Percentiles rank a stretch among this genome's conserved stretches.
Evolutionary conservation across 139 green algal genomes (phyloP).

Genomic region (Mesostigma viride): DNA sequence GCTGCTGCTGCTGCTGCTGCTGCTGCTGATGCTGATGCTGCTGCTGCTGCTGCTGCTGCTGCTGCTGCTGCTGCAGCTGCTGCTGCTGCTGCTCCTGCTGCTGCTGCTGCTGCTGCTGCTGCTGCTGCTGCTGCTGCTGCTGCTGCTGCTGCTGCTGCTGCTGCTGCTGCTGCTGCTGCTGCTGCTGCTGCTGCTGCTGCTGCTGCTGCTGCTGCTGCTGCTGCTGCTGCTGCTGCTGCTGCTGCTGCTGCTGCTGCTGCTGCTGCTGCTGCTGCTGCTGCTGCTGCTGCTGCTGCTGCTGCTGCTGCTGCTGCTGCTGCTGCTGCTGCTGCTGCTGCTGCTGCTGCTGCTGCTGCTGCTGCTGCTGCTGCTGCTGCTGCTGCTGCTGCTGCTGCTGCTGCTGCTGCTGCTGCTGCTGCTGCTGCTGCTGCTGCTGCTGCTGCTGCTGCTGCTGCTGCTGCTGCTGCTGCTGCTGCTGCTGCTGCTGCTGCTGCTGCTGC

Average conservation of each 20-base stretch:
- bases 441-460: slow-evolving; percentile 1
- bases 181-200: slow-evolving; percentile 1
- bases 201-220: slow-evolving; percentile 1
- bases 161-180: slow-evolving; percentile 1
- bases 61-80: not conserved
- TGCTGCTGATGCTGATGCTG: no score
- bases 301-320: slow-evolving; percentile 1
- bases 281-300: slow-evolving; percentile 1
- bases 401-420: slow-evolving; percentile 1
- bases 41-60: no score
- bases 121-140: slow-evolving; percentile 1
- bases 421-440: slow-evolving; percentile 1
- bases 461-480: slow-evolving; percentile 1
- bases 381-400: slow-evolving; percentile 1
- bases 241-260: slow-evolving; percentile 1
- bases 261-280: slow-evolving; percentile 1
- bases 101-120: slow-evolving; percentile 1
- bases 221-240: slow-evolving; percentile 1
- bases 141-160: slow-evolving; percentile 1
- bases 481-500: slow-evolving; percentile 1
- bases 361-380: slow-evolving; percentile 1
- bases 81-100: not conserved
- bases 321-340: slow-evolving; percentile 1
- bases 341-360: slow-evolving; percentile 1
- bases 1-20: slow-evolving; percentile 1